phyloP scores from a whole-genome alignment of 2,329 filamentous ascomycete genomes.

The Stenocarpella maydis region DNA sequence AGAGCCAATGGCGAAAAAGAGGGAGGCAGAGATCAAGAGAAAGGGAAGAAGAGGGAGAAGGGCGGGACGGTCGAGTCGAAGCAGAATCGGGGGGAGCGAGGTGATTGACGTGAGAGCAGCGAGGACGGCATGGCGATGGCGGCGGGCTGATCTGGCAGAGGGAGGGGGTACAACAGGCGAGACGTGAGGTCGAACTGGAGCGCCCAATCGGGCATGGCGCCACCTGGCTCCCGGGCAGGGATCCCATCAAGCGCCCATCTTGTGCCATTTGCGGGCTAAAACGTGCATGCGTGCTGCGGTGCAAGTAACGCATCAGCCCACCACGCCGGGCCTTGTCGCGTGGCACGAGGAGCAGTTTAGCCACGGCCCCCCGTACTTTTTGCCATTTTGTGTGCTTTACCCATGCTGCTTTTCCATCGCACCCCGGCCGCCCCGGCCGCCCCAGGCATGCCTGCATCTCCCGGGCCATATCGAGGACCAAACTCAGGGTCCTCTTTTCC shows the following conservation, averaged over 20 bases:
- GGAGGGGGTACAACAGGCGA: conserved; percentile 25
- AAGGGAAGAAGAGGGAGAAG: conserved; percentile 35
- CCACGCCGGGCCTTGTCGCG: background rate
- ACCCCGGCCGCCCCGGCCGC: background rate
- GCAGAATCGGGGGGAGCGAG: conserved; percentile 30
- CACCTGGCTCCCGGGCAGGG: conserved; percentile 5
- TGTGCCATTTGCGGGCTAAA: background rate
- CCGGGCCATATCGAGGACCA: conserved; percentile 20
- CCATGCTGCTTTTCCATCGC: background rate
- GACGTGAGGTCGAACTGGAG: conserved; percentile 26
- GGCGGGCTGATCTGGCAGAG: background rate
- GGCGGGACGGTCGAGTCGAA: conserved; percentile 28
- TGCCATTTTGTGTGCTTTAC: background rate
- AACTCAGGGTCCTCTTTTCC: conserved; percentile 3
- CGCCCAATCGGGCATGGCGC: conserved; percentile 13
- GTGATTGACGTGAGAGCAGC: conserved; percentile 30
- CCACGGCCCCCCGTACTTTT: background rate
- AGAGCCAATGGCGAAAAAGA: conserved; percentile 29
- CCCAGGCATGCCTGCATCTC: conserved; percentile 2
- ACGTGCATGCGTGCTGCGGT: background rate
- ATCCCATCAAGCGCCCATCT: background rate
- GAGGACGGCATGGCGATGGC: conserved; percentile 20
- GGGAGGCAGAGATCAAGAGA: conserved; percentile 20
- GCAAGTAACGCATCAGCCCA: too few species aligned
- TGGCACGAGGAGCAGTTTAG: background rate